These are phyloP conservation scores for Sonneratia alba DNA, from an alignment of 345 rosid genomes.

Conservation along the genomic window DNA sequence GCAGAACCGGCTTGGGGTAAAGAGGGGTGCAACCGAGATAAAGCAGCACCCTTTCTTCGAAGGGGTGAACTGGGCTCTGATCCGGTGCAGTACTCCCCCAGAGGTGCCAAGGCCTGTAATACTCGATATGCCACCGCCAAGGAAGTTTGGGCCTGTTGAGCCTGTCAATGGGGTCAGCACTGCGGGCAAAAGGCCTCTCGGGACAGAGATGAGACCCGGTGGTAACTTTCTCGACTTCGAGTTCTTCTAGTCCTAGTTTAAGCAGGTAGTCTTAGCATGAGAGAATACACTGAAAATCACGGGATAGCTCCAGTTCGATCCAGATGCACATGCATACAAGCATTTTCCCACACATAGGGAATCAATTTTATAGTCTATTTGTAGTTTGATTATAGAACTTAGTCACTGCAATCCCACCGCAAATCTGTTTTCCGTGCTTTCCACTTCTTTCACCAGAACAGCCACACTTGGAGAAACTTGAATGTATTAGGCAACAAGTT, in stretches of 20 bases:
- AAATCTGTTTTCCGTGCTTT: neutral
- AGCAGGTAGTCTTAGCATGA: neutral
- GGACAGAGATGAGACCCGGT: constrained; percentile 57
- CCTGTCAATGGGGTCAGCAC: constrained; percentile 49
- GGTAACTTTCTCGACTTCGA: constrained; percentile 96
- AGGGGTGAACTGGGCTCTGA: constrained; percentile 97
- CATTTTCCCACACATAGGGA: neutral
- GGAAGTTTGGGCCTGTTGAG: constrained; percentile 46
- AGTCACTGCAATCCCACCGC: neutral
- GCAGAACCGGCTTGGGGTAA: constrained; percentile 78
- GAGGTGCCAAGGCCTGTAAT: constrained; percentile 83
- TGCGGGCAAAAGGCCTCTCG: constrained; percentile 53
- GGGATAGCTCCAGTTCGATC: neutral
- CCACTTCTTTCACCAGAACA: neutral
- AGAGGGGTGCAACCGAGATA: constrained; percentile 97
- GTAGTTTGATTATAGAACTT: neutral
- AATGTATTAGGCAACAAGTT: no score
- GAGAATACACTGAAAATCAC: neutral
- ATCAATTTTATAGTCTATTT: neutral
- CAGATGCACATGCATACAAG: neutral
- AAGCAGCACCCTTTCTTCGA: constrained; percentile 94
- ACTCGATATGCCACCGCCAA: constrained; percentile 49
- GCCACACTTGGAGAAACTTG: no score
- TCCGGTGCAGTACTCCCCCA: constrained; percentile 93
- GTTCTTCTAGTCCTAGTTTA: constrained; percentile 49